A percentile compares a stretch with the other conserved stretches of the same genome.
Conservation (phyloP, 129 eudicot genomes). For the Tagetes patula region DNA sequence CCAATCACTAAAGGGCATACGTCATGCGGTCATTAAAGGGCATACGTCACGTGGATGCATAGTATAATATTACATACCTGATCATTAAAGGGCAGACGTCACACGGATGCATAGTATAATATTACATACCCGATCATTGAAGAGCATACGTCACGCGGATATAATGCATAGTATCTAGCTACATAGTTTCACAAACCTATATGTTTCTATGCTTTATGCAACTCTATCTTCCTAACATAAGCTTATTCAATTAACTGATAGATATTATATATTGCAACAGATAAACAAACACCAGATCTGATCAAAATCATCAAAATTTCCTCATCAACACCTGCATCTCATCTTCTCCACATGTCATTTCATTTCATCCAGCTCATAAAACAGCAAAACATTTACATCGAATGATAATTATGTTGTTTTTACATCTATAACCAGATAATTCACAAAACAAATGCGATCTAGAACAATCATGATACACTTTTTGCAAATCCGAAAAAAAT, state of each 20-base stretch:
- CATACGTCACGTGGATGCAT: not conserved
- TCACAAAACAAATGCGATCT: not conserved
- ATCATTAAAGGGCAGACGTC: conserved; percentile 2
- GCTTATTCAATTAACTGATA: not conserved
- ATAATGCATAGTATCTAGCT: not conserved
- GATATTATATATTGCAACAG: not conserved
- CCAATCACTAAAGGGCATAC: not conserved
- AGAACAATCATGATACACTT: not conserved
- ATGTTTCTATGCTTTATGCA: too few species aligned
- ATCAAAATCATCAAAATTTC: not conserved
- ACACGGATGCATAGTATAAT: not conserved
- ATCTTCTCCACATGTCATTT: not conserved
- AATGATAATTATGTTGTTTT: not conserved
- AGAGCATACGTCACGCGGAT: conserved; percentile 1
- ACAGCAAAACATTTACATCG: not conserved
- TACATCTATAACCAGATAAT: not conserved
- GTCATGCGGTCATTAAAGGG: not conserved
- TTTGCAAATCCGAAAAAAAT: not conserved
- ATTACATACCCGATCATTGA: too few species aligned
- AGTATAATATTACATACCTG: too few species aligned
- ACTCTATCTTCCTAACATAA: not conserved
- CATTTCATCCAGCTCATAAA: not conserved
- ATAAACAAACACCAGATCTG: not conserved
- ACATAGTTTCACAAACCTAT: not conserved
- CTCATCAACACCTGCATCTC: conserved; percentile 11